Conservation (phyloP, 257 asterid species). For the Nicotiana knightiana region DNA sequence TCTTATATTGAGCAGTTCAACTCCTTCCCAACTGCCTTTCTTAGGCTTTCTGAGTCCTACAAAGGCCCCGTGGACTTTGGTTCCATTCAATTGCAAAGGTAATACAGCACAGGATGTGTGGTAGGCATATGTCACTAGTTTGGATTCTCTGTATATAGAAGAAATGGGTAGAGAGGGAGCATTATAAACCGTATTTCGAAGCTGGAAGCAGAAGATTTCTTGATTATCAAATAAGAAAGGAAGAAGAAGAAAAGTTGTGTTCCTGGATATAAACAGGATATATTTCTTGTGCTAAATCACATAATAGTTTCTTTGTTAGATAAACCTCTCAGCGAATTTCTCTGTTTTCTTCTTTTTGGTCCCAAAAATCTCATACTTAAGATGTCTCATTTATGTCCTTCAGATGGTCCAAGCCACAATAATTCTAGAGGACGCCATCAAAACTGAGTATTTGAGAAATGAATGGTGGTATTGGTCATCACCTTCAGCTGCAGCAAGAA, state of each 20-base stretch:
- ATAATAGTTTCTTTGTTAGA: background rate
- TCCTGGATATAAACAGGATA: background rate
- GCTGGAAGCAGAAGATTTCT: background rate
- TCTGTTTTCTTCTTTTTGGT: background rate
- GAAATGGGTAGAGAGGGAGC: background rate
- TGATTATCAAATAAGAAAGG: too few relatives aligned
- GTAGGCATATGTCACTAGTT: background rate
- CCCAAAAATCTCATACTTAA: background rate
- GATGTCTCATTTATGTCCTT: constrained; percentile 9
- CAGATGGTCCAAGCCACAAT: constrained; percentile 87
- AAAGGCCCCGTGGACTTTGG: background rate
- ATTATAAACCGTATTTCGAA: background rate
- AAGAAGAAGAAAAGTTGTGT: background rate
- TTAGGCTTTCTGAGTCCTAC: background rate
- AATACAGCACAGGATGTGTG: background rate
- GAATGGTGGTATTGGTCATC: constrained; percentile 99
- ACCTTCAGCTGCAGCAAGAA: constrained; percentile 78
- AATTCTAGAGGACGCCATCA: constrained; percentile 70
- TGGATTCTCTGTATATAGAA: background rate
- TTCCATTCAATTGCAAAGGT: background rate
- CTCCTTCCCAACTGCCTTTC: background rate
- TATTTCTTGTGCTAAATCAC: background rate
- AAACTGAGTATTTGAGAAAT: constrained; percentile 51
- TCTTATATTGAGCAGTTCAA: background rate
- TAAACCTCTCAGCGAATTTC: background rate